Evolutionary conservation across 164 flowering plant species (phyloP), one percentile per base, ranked within the genome.

Genomic region (Cinnamomum chago): DNA sequence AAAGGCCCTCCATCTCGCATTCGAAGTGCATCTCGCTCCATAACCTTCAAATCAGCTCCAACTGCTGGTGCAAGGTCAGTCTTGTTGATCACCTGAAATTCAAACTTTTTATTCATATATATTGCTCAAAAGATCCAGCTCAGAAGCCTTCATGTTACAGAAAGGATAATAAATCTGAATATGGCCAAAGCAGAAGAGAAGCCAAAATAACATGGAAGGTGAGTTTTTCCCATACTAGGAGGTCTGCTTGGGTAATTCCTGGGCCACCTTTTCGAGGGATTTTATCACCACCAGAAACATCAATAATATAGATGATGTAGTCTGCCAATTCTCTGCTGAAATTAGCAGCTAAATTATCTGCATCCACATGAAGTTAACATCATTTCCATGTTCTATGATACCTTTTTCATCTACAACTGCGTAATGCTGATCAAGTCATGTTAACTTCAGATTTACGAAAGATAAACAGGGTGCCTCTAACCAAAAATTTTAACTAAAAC

Each of bases 1-100:
- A 95, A 95, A 17, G 99, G 99, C 23, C 99, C 99, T 71, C 95
- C 97, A 87, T 95, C 99, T 50, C 97, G 86, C 99, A 95, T 95
- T 24, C 95, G 84, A 67, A 95, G 94, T 40, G 98, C 86, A 87
- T 95, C 99, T 28, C 93, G 89, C 82, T 95, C 92, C 99, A 95
- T 95, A 70, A 95, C 96, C 30, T 72, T 83, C 78, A 93, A 82
- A 80, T 93, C 97, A 77, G 99, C 98, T 75, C 98, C 99, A 81
- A 95, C 90, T 13, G 98, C 99, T 33, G 80, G 74, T 62, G 99
- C 99, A 76, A 95, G 90, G 85, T 95, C 99, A 51, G 99, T 93
- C 83, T 95, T 95, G 85, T 95, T 95, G 83, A 95, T 95, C 13
- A 95, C 98, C 98, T 95, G 81, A 68, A 15, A 23, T 72, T 40